These are phyloP conservation scores for Salix exigua DNA, from an alignment of 345 rosid species.

Conservation along the genomic window DNA sequence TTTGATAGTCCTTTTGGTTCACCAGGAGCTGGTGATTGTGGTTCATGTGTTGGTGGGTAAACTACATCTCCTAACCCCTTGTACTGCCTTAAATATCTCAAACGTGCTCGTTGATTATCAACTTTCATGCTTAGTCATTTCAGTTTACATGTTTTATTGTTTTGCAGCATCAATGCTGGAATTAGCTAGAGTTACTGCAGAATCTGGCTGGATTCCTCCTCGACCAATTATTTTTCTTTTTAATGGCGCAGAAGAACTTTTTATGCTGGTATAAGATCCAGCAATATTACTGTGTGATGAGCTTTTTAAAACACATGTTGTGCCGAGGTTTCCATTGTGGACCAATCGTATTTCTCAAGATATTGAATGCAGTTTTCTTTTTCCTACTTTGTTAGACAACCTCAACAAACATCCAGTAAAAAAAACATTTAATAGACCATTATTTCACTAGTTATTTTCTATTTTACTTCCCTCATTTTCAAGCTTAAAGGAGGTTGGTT, in stretches of 20 bases:
- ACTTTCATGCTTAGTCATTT: constrained; percentile 6
- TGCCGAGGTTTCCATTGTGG: not conserved
- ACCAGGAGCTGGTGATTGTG: constrained; percentile 98
- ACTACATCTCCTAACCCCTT: not conserved
- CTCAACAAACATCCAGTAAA: constrained; percentile 1
- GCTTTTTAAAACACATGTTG: not conserved
- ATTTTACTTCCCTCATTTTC: constrained; percentile 10
- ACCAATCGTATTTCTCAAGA: not conserved
- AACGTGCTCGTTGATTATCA: not conserved
- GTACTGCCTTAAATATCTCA: not conserved
- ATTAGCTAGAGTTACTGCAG: constrained; percentile 71
- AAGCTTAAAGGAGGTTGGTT: constrained; percentile 11
- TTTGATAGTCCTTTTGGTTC: constrained; percentile 89
- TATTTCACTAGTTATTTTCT: constrained; percentile 2
- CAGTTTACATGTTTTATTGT: constrained; percentile 5
- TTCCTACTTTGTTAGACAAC: not conserved
- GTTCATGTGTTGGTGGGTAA: constrained; percentile 84
- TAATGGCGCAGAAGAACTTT: constrained; percentile 95
- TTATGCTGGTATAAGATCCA: constrained; percentile 56
- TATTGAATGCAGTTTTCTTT: not conserved
- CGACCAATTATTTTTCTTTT: constrained; percentile 84
- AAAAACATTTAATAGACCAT: constrained; percentile 11
- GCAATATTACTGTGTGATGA: not conserved
- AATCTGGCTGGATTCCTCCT: constrained; percentile 84
- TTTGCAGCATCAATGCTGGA: constrained; percentile 88